Conservation (phyloP, 495 filamentous ascomycete species). For the Aspergillus hancockii region DNA sequence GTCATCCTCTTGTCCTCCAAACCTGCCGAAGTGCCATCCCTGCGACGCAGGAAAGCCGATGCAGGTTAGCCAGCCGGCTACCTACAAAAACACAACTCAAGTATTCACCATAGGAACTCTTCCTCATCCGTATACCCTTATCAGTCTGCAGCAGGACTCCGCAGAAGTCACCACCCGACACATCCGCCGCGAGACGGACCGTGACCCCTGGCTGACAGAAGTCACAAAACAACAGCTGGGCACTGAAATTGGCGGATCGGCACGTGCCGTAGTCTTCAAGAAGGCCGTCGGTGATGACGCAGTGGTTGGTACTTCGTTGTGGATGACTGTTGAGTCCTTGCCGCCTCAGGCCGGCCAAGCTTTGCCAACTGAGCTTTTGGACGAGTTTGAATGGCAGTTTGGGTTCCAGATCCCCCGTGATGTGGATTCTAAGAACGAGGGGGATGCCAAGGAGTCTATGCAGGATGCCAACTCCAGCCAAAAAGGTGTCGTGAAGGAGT, state of each 20-base stretch:
- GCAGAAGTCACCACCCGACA: conserved; percentile 61
- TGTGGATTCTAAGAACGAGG: conserved; percentile 53
- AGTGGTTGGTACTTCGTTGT: conserved; percentile 62
- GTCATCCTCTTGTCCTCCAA: conserved; percentile 83
- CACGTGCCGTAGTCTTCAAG: conserved; percentile 75
- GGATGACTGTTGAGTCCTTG: conserved; percentile 75
- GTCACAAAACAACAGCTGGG: conserved; percentile 72
- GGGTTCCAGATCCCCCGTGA: conserved; percentile 75
- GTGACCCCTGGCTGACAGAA: conserved; percentile 76
- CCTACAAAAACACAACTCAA: conserved; percentile 60
- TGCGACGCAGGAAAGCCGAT: conserved; percentile 61
- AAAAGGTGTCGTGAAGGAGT: conserved; percentile 54
- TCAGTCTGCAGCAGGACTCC: conserved; percentile 56
- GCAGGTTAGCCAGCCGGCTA: conserved; percentile 56
- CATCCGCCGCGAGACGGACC: conserved; percentile 72
- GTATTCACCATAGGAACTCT: conserved; percentile 82
- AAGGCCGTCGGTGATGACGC: conserved; percentile 71
- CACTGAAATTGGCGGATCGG: conserved; percentile 55
- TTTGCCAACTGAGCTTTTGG: conserved; percentile 43
- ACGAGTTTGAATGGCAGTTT: conserved; percentile 83
- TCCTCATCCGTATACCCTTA: conserved; percentile 86
- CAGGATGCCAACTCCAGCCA: conserved; percentile 46
- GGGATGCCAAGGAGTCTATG: conserved; percentile 43
- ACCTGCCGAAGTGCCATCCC: conserved; percentile 67
- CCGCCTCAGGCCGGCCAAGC: conserved; percentile 42